Evolutionary conservation across 208 protist genomes (phyloP), one percentile per base, ranked within the genome.

Genomic region (Entamoeba moshkovskii): DNA sequence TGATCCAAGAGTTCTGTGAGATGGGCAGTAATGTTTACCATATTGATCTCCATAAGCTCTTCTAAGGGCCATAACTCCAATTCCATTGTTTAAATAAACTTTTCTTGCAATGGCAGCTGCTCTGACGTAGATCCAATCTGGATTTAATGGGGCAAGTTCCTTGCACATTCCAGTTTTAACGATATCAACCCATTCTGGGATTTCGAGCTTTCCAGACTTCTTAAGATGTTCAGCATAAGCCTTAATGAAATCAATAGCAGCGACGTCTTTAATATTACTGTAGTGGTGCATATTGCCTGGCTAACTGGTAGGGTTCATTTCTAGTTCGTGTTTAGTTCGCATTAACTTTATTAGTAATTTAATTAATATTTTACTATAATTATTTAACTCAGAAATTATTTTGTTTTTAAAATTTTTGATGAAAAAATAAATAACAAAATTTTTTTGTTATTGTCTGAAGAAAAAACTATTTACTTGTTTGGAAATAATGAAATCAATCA

Each of bases 91-190:
- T 8, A 94, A 38, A 29, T 94, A 94, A 15, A 94, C 44, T 45
- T 93, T 44, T 42, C 94, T 46, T 13, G 92, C 91, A 18, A 94
- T 94, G 16, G 94, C 38, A 59, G 94, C 94, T 46, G 92, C 85
- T 33, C 94, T 29, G 25, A 93, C 66, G n/a, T 91, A 94, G n/a
- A 93, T 93, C 94, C 94, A 94, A 25, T 94, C 94, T 46, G 94
- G 94, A 59, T 94, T 92, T 8, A 91, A 25, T 3, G 94, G 94
- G 33, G 45, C 66, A 59, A 94, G 94, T 42, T 94, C 94, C n/a
- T 93, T 94, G 33, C 15, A 42, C 13, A 47, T 18, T 46, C 45
- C 92, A 38, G 91, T 94, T 48, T 94, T 94, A 25, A 94, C 92
- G 8, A 44, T 22, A 44, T 52, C 46, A 45, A 92, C 92, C 92